phyloP scores from a whole-genome alignment of 305 asterid genomes.

The Fraxinus paxiana region DNA sequence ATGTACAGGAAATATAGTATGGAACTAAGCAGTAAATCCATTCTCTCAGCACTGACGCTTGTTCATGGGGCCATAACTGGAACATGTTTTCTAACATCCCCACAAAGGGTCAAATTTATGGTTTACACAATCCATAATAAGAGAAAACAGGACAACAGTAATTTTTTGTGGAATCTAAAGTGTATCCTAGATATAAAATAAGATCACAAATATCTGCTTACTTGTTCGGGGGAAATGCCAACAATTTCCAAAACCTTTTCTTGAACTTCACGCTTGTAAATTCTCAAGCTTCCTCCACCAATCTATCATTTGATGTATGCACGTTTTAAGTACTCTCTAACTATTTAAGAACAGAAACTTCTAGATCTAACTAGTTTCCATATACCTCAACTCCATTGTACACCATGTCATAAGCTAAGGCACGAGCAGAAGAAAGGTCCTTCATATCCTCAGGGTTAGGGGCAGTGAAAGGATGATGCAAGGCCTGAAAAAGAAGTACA shows the following conservation, averaged over 20 bases:
- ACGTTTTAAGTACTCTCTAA: not conserved
- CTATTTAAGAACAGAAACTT: slow-evolving; percentile 2
- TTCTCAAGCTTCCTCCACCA: slow-evolving; percentile 98
- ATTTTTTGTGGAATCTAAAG: not conserved
- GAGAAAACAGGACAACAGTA: not conserved
- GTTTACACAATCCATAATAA: not conserved
- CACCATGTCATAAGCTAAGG: slow-evolving; percentile 97
- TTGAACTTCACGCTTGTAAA: slow-evolving; percentile 84
- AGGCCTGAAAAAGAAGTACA: slow-evolving; percentile 51
- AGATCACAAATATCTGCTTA: slow-evolving; percentile 23
- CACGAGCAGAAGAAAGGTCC: slow-evolving; percentile 86
- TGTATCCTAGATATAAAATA: not conserved
- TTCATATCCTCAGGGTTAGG: slow-evolving; percentile 89
- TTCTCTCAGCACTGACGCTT: not conserved
- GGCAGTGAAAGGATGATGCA: slow-evolving; percentile 98
- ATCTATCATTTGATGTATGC: slow-evolving; percentile 42
- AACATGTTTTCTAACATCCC: not conserved
- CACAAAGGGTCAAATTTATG: not conserved
- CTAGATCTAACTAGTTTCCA: slow-evolving; percentile 17
- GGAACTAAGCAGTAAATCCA: not conserved
- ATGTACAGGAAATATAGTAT: not conserved
- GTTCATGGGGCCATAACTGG: not conserved
- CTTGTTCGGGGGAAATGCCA: slow-evolving; percentile 83
- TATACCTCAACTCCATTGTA: slow-evolving; percentile 92
- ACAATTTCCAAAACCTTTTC: slow-evolving; percentile 80